Percentiles rank a stretch among this genome's conserved stretches.
These are phyloP conservation scores for Aegilops bicornis DNA, from an alignment of 176 grass and related monocot species.

Conservation along the genomic window DNA sequence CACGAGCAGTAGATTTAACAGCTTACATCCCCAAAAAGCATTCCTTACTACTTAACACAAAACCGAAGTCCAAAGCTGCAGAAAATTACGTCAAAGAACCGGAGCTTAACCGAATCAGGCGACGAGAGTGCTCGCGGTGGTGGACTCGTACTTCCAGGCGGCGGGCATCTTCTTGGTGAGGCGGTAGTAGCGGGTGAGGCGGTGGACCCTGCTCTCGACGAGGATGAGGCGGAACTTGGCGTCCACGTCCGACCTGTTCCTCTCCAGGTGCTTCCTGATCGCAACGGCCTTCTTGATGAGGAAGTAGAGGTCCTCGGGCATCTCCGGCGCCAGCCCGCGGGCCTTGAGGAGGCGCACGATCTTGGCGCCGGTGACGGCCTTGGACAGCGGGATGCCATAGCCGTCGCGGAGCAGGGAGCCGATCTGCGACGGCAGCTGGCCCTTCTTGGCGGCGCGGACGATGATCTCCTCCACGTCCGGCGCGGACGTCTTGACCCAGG, in stretches of 20 bases:
- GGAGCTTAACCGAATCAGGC: slow-evolving; percentile 10
- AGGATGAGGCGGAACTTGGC: slow-evolving; percentile 83
- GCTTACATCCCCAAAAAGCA: slow-evolving; percentile 17
- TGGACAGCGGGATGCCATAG: slow-evolving; percentile 44
- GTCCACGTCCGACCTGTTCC: slow-evolving; percentile 78
- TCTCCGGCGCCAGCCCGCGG: slow-evolving; percentile 57
- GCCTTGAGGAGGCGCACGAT: slow-evolving; percentile 76
- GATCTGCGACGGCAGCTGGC: slow-evolving; percentile 48
- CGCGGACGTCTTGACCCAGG: slow-evolving; percentile 53
- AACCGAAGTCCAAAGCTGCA: background rate
- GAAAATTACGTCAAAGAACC: slow-evolving; percentile 24
- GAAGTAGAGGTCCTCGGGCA: slow-evolving; percentile 85
- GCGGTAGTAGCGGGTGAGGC: slow-evolving; percentile 76
- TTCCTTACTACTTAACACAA: background rate
- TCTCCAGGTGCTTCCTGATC: slow-evolving; percentile 83
- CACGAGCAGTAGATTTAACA: background rate
- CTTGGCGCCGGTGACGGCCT: slow-evolving; percentile 59
- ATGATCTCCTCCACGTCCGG: slow-evolving; percentile 35
- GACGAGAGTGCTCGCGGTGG: slow-evolving; percentile 36
- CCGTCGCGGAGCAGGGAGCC: slow-evolving; percentile 17
- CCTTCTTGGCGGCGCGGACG: slow-evolving; percentile 45
- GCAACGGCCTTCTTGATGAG: slow-evolving; percentile 88
- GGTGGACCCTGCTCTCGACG: slow-evolving; percentile 81
- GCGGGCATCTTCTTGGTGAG: slow-evolving; percentile 68
- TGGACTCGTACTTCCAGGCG: slow-evolving; percentile 43